Evolutionary conservation across 805 yeast genomes (phyloP), one percentile per base, ranked within the genome.

Genomic region (Spathaspora arborariae): DNA sequence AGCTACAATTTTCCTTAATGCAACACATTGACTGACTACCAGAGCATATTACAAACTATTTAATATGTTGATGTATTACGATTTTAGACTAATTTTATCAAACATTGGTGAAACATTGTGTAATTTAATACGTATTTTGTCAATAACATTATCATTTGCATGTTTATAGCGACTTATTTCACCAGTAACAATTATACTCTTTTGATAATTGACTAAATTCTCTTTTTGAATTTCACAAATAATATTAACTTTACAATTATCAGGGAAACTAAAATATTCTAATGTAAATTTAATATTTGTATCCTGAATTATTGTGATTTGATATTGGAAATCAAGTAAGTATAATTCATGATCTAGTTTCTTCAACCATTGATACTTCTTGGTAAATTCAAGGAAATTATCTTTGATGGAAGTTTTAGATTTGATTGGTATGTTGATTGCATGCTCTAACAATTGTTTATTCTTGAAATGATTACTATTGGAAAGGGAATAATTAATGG

Each of bases 1-100:
- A 42, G 78, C 81, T 3, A 75, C 78, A 11, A 61, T 79, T 20
- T 72, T 72, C 48, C 64, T 68, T 40, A 73, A 70, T 1, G 72
- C 72, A 10, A 63, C 64, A 4, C 73, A 68, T 47, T 67, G 36
- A 30, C 11, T 21, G 19, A 13, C 18, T 30, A 30, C n/a, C n/a
- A n/a, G n/a, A n/a, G n/a, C n/a, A n/a, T n/a, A n/a, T n/a, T n/a
- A n/a, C n/a, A n/a, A n/a, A n/a, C n/a, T n/a, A n/a, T n/a, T n/a
- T n/a, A n/a, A n/a, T n/a, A n/a, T n/a, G n/a, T n/a, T n/a, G n/a
- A n/a, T n/a, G n/a, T n/a, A n/a, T n/a, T n/a, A n/a, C n/a, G n/a
- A n/a, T 30, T 30, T 30, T 10, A 30, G 18, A 4, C 16, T 30
- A 30, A 30, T 30, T 13, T 7, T 30, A 13, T 15, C 11, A 15